Base-by-base conservation (phyloP, 331 rosid genomes). In the Malus hybrid region DNA sequence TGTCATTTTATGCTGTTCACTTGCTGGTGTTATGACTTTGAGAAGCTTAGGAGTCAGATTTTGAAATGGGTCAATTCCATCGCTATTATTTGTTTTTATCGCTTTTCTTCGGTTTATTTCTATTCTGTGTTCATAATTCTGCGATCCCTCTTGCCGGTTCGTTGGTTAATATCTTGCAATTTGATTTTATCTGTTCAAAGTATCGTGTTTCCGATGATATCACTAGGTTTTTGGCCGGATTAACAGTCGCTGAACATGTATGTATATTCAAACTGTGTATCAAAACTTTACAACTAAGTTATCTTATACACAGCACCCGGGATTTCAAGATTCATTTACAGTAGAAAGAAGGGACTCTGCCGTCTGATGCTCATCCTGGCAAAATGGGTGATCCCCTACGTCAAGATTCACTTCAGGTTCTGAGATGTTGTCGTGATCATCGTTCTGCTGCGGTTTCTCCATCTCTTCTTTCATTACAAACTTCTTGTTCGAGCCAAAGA, bases 21-120 rank as follows among this genome's bases (percentile, higher is more conserved):
- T 66, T 88, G 85, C 77, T 86, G 84, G 85, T 84, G 82, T 84
- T 81, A 81, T 84, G 82, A 83, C 78, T 79, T 85, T 77, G 78
- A 71, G 82, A 87, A 85, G 80, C 83, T 78, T 57, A 80, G 82
- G 82, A 81, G 73, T 78, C 84, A 76, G 66, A 57, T 80, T 80
- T 66, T 66, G 29, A 80, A 83, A 76, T 76, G 73, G 70, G 83
- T 85, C 78, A 76, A 82, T 90, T 87, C 80, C 70, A 34, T 85
- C 78, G 57, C 63, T 75, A 60, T 60, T 65, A 56, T 16, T 24
- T 67, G 24, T 11, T 66, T 29, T 36, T 29, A 5, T 39, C 34
- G 16, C 32, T 57, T 6, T 72, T 18, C 56, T 32, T 11, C 4
- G 9, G 48, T 42, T 42, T 42, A 42, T 42, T 42, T 42, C 48